Evolutionary conservation across 306 rosid species (phyloP), one percentile per base, ranked within the genome.

Genomic region (Prunus fruticosa): DNA sequence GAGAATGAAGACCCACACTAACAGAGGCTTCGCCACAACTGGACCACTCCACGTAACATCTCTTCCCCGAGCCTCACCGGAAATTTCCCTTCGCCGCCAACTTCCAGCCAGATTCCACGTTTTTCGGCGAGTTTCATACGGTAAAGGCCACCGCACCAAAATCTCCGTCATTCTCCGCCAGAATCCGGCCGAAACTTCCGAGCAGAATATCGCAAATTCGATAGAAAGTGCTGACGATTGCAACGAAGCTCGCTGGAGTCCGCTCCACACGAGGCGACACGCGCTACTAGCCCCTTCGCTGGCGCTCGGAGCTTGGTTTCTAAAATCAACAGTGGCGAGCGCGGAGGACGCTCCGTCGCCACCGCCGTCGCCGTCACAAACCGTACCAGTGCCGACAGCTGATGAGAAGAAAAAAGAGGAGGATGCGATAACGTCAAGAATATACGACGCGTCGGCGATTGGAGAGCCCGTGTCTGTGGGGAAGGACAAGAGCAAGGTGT

Each of bases 391-490:
- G 32, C 32, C 78, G 50, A 77, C 54, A 27, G 71, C 70, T 7
- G 94, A 80, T 78, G 88, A 71, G 85, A 74, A 72, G 76, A 72
- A 69, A 71, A 7, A 1, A 53, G 80, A 76, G 76, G 86, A 87
- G 78, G 97, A 94, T n/a, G 86, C 54, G 53, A 82, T 89, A 78
- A 79, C 87, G 23, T 90, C 97, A 82, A 87, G 98, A 83, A 90
- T 94, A 77, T 94, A 94, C 77, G 98, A 94, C 32, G 87, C 97
- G 80, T 79, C 96, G 79, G 96, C 77, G 58, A 90, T 94, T 3
- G 98, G 98, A 67, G 98, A 94, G 79, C 98, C 98, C 32, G 51
- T 83, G 85, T 96, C 98, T 56, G 80, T 90, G 64, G 98, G 98
- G 72, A 94, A 92, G 74, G 97, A 92, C 76, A 92, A 90, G 78